Evolutionary conservation across 2,329 filamentous ascomycete genomes (phyloP), one percentile per base, ranked within the genome.

Genomic region (Epichloe uncinata): DNA sequence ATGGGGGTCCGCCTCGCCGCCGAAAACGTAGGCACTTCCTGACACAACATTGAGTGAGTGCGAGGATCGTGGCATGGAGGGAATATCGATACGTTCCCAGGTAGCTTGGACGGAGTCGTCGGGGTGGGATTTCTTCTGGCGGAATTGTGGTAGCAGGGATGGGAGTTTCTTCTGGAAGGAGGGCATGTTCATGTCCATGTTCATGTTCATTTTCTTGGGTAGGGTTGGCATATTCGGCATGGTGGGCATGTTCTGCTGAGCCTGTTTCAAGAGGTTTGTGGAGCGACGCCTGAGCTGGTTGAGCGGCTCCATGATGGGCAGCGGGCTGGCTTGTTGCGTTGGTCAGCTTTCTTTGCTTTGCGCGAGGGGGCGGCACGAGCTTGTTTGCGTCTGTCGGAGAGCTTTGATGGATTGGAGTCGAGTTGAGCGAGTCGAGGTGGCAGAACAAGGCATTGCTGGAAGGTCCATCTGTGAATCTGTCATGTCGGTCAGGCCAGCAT

Each of bases 1-100:
- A 45, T 81, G 73, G 3, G 84, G 75, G 43, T 72, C 68, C 51
- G 82, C 66, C 63, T 93, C 87, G 56, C 87, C 88, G 52, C 88
- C 87, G 60, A 89, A 94, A 58, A 94, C 73, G 64, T 80, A 84
- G 41, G 76, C 74, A 38, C 68, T 68, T 26, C 73, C 68, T 35
- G 68, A 68, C 44, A 82, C 62, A 43, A 83, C 73, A 42, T 85
- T 75, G 56, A 89, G 63, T 3, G 78, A 76, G 60, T 93, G 87
- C 0, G 86, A 89, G 1, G 87, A 91, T 49, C 86, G 81, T 38
- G 79, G 78, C 7, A 89, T 72, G 1, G 70, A 56, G 3, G 76
- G 73, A 35, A 77, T 60, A 40, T 71, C 61, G 57, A 84, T 71
- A 57, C 73, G 75, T 59, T 81, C 72, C 79, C 79, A 83, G 47